A percentile compares a stretch with the other conserved stretches of the same genome.
Conservation (phyloP, 2,329 filamentous ascomycete species). For the Teratosphaeria pseudoeucalypti region DNA sequence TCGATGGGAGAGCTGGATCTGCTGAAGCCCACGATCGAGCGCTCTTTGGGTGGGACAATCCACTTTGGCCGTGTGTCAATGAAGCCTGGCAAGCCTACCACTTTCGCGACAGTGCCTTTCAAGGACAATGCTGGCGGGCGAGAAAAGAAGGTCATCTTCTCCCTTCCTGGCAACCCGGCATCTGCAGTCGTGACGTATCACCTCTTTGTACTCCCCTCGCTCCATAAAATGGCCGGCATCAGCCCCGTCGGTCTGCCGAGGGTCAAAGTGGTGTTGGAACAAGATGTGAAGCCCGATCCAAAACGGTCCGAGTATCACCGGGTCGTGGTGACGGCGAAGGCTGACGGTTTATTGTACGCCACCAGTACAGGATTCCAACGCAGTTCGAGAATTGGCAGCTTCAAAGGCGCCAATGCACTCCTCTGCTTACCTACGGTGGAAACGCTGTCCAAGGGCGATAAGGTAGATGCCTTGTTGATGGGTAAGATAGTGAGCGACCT, state of each 20-base stretch:
- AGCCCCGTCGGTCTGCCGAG: constrained; percentile 57
- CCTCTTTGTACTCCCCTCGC: constrained; percentile 79
- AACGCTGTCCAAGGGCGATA: constrained; percentile 56
- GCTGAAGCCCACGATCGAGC: constrained; percentile 90
- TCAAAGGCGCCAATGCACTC: constrained; percentile 80
- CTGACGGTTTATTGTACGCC: constrained; percentile 60
- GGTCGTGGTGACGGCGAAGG: constrained; percentile 55
- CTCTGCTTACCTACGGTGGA: constrained; percentile 61
- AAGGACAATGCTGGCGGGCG: constrained; percentile 45
- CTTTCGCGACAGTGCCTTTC: constrained; percentile 77
- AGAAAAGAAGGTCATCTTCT: constrained; percentile 68
- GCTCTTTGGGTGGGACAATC: constrained; percentile 77
- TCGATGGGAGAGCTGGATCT: constrained; percentile 98
- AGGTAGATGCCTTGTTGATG: constrained; percentile 73
- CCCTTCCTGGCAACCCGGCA: constrained; percentile 86
- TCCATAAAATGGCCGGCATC: constrained; percentile 68
- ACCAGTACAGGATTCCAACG: constrained; percentile 81
- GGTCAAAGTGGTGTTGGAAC: constrained; percentile 59
- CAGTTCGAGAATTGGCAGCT: constrained; percentile 79
- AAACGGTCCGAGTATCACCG: constrained; percentile 80
- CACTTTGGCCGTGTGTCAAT: constrained; percentile 94
- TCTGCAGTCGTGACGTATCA: constrained; percentile 89
- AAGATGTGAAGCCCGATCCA: constrained; percentile 66
- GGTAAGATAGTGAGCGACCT: constrained; percentile 34
- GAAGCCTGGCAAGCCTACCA: constrained; percentile 97